Base-by-base conservation (phyloP, 306 rosid species). In the Dalbergia cochinchinensis region DNA sequence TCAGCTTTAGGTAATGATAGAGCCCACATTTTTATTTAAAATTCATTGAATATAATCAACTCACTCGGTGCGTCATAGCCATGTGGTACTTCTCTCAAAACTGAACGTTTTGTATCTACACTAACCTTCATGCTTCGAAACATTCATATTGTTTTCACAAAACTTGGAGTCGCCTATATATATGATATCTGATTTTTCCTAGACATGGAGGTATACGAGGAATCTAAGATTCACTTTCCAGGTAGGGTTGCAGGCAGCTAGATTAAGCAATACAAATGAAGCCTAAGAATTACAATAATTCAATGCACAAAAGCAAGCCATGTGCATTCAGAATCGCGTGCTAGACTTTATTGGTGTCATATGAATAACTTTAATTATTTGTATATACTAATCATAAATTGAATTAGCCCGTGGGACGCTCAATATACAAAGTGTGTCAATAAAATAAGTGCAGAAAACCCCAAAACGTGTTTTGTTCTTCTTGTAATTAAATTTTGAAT, bases 221-320 rank as follows among this genome's bases (percentile, higher is more conserved):
- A 37, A n/a, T n/a, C 65, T 65, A 1, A 6, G 31, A n/a, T 37
- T 0, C 26, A n/a, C 70, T 15, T n/a, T 65, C 16, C 13, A 15
- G 48, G 18, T 65, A n/a, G 47, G 70, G 14, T 39, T 65, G 26
- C 70, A 65, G n/a, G 26, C 11, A 13, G 12, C 67, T 26, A 48
- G n/a, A 20, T 58, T 58, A 20, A 58, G 34, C 4, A 3, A 65
- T n/a, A 15, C 35, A 34, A 64, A n/a, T 3, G 12, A 62, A 6
- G 5, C 42, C 16, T 9, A 33, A 11, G 1, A 62, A 57, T 73
- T 33, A 18, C 4, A 57, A 57, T 12, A 18, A 42, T 37, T 16
- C 19, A 59, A 73, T 73, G 14, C 22, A 12, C 58, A 19, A 8
- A 59, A 44, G 71, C 79, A 62, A 34, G 50, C 20, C 72, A 63